phyloP scores from a whole-genome alignment of 179 eudicot genomes.

The Pouteria campechiana region DNA sequence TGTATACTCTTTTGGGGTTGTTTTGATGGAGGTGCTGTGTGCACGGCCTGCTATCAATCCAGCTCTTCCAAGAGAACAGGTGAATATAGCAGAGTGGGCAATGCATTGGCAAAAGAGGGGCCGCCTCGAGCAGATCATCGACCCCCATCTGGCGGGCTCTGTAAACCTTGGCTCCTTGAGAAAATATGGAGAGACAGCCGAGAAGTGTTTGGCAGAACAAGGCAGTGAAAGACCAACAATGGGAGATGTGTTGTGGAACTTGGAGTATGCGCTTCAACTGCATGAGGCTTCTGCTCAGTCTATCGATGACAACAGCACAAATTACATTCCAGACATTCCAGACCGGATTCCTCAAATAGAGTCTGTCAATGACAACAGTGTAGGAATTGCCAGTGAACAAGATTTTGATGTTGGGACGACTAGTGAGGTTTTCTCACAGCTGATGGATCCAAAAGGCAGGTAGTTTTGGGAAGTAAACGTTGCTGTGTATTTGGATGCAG shows the following conservation, averaged over 20 bases:
- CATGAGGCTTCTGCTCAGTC: constrained; percentile 5
- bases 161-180: constrained; percentile 7
- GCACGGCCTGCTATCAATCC: constrained; percentile 19
- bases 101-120: constrained; percentile 15
- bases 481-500: too few relatives aligned
- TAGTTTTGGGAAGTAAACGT: too few relatives aligned
- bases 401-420: too few relatives aligned
- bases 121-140: constrained; percentile 5
- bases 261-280: constrained; percentile 15
- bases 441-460: too few relatives aligned
- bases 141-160: constrained; percentile 4
- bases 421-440: too few relatives aligned
- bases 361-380: too few relatives aligned
- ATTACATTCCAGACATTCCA: too few relatives aligned
- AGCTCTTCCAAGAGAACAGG: constrained; percentile 15
- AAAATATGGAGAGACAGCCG: constrained; percentile 14
- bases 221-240: constrained; percentile 15
- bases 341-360: too few relatives aligned
- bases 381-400: too few relatives aligned
- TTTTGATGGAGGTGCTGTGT: constrained; percentile 12
- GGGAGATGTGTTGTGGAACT: constrained; percentile 20
- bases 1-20: constrained; percentile 14
- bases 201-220: constrained; percentile 14
- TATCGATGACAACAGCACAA: too few relatives aligned
- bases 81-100: constrained; percentile 21